These are phyloP conservation scores for Fusarium odoratissimum DNA, from an alignment of 2,329 filamentous ascomycete genomes.

Conservation along the genomic window DNA sequence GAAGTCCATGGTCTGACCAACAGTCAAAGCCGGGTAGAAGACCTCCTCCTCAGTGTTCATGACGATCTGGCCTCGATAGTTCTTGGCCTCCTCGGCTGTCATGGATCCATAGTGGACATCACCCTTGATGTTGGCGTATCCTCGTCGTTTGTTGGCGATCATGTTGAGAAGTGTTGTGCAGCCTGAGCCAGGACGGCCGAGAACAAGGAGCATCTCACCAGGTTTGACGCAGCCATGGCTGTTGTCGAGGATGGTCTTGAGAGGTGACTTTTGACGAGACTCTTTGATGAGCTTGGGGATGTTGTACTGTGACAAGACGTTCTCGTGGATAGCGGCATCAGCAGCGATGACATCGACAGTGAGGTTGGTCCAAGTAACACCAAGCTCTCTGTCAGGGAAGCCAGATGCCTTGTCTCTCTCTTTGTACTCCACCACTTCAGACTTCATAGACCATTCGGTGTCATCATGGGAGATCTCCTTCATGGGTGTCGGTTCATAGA, in stretches of 20 bases:
- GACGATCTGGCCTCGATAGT: constrained; percentile 69
- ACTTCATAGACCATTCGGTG: constrained; percentile 60
- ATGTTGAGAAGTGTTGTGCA: constrained; percentile 79
- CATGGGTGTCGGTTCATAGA: constrained; percentile 33
- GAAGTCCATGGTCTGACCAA: constrained; percentile 77
- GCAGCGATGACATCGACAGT: constrained; percentile 71
- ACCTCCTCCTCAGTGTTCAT: constrained; percentile 78
- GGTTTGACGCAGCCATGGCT: constrained; percentile 77
- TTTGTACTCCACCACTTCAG: constrained; percentile 57
- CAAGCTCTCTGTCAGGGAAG: constrained; percentile 63
- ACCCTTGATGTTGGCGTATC: constrained; percentile 68
- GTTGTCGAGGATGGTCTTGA: constrained; percentile 73
- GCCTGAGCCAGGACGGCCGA: constrained; percentile 75
- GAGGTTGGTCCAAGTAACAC: constrained; percentile 73
- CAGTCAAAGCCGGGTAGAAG: constrained; percentile 75
- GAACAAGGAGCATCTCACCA: constrained; percentile 77
- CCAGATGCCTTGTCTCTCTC: constrained; percentile 59
- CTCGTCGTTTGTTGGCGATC: constrained; percentile 71
- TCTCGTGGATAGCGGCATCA: constrained; percentile 73
- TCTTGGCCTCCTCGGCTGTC: constrained; percentile 60
- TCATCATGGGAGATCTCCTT: constrained; percentile 22
- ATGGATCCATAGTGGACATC: constrained; percentile 67
- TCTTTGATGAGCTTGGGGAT: constrained; percentile 65
- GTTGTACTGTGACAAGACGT: constrained; percentile 70
- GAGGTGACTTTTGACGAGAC: constrained; percentile 64